Base-by-base conservation (phyloP, 2,329 filamentous ascomycete species). In the Neoascochyta sp. region DNA sequence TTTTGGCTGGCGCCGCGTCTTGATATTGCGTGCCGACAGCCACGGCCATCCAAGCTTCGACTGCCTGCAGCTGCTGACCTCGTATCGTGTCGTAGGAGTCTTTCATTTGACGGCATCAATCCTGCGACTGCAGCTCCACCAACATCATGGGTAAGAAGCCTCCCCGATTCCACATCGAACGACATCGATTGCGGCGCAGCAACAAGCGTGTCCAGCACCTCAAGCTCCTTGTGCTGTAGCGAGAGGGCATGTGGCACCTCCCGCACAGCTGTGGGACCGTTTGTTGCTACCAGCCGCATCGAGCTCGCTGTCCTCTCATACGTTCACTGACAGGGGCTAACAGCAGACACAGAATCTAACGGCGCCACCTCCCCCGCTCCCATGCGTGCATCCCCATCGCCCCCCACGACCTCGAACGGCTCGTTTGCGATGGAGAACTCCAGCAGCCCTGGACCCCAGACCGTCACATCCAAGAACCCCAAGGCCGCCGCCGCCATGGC, bases 401-500 rank as follows among this genome's bases (percentile, higher is more conserved):
- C 67, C 36, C 63, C 69, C 30, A 52, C 61, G 21, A 53, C 64
- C 24, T 60, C 67, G 39, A 70, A 70, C 52, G 74, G 72, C 65
- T 72, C 74, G 43, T 75, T 74, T 36, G 68, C 70, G 50, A 73
- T 77, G 68, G 53, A 62, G 41, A 68, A 67, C 49, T 71, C 70
- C 27, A 38, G 48, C 13, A 45, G 69, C 65, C 44, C 45, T 29
- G 64, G 65, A 42, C 67, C 68, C 15, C 77, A 80, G 60, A 81
- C 78, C 15, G 74, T 81, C 51, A 74, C 69, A 59, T 80, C 77
- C 29, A 80, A 75, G 63, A 76, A 81, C 54, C 78, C 78, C 36
- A 81, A 81, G 58, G 63, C 64, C 38, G 68, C 70, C 39, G 65
- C 71, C 32, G 58, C 68, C 52, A 59, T 69, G 47, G 64, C 68